Evolutionary conservation across 176 grass and related monocot species (phyloP), one percentile per base, ranked within the genome.

Genomic region (Cenchrus americanus): DNA sequence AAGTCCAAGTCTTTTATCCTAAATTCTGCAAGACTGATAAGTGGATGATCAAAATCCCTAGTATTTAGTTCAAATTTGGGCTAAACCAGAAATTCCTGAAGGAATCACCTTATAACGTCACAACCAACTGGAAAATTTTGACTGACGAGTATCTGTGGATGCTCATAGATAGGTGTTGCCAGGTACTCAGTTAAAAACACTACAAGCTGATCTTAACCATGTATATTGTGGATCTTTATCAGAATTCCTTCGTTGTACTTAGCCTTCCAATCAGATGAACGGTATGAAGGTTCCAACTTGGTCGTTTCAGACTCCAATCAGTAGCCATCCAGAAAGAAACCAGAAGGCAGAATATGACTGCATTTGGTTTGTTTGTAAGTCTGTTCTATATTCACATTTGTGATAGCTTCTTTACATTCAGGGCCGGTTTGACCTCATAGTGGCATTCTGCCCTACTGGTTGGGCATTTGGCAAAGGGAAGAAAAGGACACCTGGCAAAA

Each of bases 391-490:
- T 67, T 67, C 43, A 66, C 17, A 46, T 66, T 86, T 86, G 80
- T 93, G 19, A 93, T 73, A 42, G 47, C 10, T 85, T 27, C 50
- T 79, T 90, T 72, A 24, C 81, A 40, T 71, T 32, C 67, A 98
- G 96, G 83, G 59, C 58, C 85, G 87, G 10, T 98, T 87, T 83
- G 89, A 98, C 71, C 91, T 98, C 44, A 95, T 92, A 69, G 91
- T 98, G 78, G 93, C 91, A 80, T 95, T 98, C 88, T 98, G 91
- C 77, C 93, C 96, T 61, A 95, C 93, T 71, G 96, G 93, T 81
- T 98, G 96, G 96, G 54, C 96, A 86, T 95, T 92, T 75, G 93
- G 89, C 59, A 98, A 98, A 95, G 96, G 93, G 63, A 86, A 63
- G 82, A 95, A 93, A 87, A 98, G n/a, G 77, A 90, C 91, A 81